Percentiles rank a stretch among this genome's conserved stretches.
Conservation (phyloP, 371 early-diverging fungal genomes). For the Choanephora cucurbitarum region DNA sequence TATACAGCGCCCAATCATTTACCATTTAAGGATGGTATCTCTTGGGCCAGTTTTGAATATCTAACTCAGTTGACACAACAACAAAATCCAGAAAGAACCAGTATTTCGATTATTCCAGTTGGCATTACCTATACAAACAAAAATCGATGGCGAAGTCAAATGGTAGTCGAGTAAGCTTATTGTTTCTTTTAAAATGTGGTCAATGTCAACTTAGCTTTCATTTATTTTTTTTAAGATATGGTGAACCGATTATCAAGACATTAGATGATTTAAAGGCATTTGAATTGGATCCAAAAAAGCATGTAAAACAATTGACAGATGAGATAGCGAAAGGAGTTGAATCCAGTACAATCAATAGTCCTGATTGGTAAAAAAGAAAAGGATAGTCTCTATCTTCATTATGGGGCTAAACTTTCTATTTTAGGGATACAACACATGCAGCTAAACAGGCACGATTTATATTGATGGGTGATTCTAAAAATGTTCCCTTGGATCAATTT, state of each 20-base stretch:
- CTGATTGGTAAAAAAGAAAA: conserved; percentile 43
- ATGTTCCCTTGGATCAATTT: conserved; percentile 46
- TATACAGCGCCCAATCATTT: conserved; percentile 56
- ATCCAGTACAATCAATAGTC: conserved; percentile 56
- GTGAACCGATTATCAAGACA: conserved; percentile 46
- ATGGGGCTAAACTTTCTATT: too few species aligned
- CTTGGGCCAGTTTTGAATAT: conserved; percentile 57
- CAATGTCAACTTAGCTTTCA: background rate
- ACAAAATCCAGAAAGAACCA: conserved; percentile 7
- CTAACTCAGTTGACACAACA: conserved; percentile 29
- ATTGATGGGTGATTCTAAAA: conserved; percentile 48
- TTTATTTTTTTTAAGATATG: conserved; percentile 34
- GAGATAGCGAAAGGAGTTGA: conserved; percentile 50
- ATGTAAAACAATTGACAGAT: conserved; percentile 53
- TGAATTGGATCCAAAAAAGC: conserved; percentile 36
- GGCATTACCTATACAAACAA: conserved; percentile 62
- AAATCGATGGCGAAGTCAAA: conserved; percentile 57
- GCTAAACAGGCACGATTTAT: conserved; percentile 47
- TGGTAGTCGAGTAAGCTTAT: conserved; percentile 50
- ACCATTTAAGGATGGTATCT: conserved; percentile 57
- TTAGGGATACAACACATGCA: conserved; percentile 57
- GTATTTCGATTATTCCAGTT: conserved; percentile 45
- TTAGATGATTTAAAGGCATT: conserved; percentile 41
- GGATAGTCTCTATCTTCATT: too few species aligned
- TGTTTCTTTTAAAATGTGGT: too few species aligned